A percentile compares a stretch with the other conserved stretches of the same genome.
Conservation (phyloP, 768 basidiomycete genomes). For the Tephrocybe sp. region DNA sequence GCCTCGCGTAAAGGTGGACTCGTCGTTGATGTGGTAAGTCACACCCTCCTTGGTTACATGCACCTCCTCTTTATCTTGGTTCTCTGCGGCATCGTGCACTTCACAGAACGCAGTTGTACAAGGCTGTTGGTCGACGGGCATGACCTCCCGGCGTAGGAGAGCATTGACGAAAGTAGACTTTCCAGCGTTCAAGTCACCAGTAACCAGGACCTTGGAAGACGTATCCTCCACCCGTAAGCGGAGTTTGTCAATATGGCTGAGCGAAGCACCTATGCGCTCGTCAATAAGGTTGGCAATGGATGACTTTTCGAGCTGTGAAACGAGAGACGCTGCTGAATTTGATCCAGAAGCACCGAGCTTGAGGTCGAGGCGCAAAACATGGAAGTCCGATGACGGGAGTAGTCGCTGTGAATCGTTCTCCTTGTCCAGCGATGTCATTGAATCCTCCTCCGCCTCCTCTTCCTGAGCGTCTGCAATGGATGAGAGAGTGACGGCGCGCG, state of each 20-base stretch:
- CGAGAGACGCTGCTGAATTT: conserved; percentile 65
- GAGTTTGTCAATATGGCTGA: conserved; percentile 81
- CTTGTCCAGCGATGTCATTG: conserved; percentile 20
- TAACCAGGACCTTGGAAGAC: conserved; percentile 94
- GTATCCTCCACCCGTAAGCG: conserved; percentile 86
- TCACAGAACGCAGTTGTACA: conserved; percentile 97
- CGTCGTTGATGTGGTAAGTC: conserved; percentile 67
- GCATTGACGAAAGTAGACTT: conserved; percentile 99
- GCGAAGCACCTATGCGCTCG: conserved; percentile 71
- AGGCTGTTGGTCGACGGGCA: conserved; percentile 98
- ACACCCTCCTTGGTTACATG: conserved; percentile 73
- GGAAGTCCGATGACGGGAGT: conserved; percentile 62
- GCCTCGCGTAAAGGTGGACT: conserved; percentile 72
- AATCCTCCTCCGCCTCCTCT: conserved; percentile 28
- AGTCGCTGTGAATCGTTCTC: conserved; percentile 34
- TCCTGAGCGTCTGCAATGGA: conserved; percentile 48
- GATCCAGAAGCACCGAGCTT: conserved; percentile 78
- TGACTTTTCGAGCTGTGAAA: conserved; percentile 87
- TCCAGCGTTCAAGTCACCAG: conserved; percentile 96
- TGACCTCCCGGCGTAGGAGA: conserved; percentile 81
- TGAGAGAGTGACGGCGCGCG: conserved; percentile 59
- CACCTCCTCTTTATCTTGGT: conserved; percentile 77
- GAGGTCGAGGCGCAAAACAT: conserved; percentile 88
- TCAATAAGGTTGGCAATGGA: conserved; percentile 92
- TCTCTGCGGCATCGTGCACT: conserved; percentile 87